phyloP scores from a whole-genome alignment of 345 rosid genomes.

The Geranium rotundifolium region DNA sequence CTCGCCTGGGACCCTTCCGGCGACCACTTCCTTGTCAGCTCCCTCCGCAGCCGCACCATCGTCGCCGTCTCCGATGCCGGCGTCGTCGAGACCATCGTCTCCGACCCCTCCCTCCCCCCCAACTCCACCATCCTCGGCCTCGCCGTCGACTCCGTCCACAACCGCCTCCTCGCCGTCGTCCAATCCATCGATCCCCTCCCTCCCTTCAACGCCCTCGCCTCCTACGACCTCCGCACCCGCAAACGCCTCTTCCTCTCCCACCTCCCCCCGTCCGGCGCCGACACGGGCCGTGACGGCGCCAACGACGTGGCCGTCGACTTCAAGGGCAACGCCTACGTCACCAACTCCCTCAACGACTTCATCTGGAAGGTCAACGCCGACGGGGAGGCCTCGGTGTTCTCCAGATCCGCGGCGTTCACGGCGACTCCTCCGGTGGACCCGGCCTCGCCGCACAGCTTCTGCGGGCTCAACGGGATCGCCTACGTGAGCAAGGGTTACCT shows the following conservation, averaged over 20 bases:
- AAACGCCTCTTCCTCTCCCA: conserved; percentile 32
- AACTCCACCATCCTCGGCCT: conserved; percentile 55
- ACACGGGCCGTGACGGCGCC: conserved; percentile 29
- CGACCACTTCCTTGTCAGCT: conserved; percentile 77
- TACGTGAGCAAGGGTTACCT: too few species aligned
- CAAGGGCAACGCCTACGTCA: conserved; percentile 74
- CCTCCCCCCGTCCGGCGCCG: conserved; percentile 18
- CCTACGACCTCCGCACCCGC: conserved; percentile 60
- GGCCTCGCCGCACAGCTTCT: conserved; percentile 24
- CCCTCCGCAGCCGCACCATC: conserved; percentile 44
- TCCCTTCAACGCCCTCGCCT: conserved; percentile 68
- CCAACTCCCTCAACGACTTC: conserved; percentile 62
- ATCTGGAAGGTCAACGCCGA: conserved; percentile 67
- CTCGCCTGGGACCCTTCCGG: conserved; percentile 56
- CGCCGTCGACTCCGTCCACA: conserved; percentile 42
- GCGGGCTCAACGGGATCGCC: too few species aligned
- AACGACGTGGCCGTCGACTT: conserved; percentile 69
- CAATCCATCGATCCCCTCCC: conserved; percentile 39
- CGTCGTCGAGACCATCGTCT: conserved; percentile 41
- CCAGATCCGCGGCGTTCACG: conserved; percentile 41
- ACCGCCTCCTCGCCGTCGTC: conserved; percentile 47
- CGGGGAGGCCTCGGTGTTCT: conserved; percentile 62
- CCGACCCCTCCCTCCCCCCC: conserved; percentile 48
- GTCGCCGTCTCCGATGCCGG: conserved; percentile 75
- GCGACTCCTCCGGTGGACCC: conserved; percentile 31